Conservation (phyloP, 2,329 filamentous ascomycete genomes). For the Fonsecaea pedrosoi region DNA sequence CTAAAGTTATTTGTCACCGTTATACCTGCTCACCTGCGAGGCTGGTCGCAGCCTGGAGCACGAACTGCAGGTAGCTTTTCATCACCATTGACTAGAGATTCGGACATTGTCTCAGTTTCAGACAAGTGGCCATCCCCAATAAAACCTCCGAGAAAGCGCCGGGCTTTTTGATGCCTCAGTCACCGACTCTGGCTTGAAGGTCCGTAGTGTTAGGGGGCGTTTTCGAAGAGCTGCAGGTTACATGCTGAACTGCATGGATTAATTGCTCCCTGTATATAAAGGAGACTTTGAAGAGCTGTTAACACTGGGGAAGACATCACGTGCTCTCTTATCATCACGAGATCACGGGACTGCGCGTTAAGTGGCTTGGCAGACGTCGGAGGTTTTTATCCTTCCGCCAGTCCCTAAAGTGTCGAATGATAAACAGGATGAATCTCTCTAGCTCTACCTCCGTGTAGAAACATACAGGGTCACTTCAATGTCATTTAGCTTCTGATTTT, state of each 20-base stretch:
- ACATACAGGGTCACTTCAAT: too few species aligned
- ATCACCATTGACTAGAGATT: background rate
- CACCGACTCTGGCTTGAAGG: background rate
- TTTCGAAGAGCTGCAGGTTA: background rate
- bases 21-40: background rate
- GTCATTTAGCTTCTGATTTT: too few species aligned
- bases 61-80: background rate
- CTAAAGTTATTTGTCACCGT: slow-evolving; percentile 1
- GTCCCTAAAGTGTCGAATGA: too few species aligned
- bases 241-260: background rate
- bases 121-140: background rate
- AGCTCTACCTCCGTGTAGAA: too few species aligned
- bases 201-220: background rate
- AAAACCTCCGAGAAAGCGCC: background rate
- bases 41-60: background rate
- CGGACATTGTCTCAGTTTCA: background rate
- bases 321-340: background rate
- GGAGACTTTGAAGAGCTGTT: background rate
- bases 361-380: background rate
- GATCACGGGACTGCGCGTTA: background rate
- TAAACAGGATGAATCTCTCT: too few species aligned
- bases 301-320: background rate
- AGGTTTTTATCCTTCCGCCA: too few species aligned
- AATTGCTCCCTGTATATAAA: background rate
- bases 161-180: background rate